A percentile compares a stretch with the other conserved stretches of the same genome.
phyloP scores from a whole-genome alignment of 2,329 filamentous ascomycete species.

The Massarina eburnea region DNA sequence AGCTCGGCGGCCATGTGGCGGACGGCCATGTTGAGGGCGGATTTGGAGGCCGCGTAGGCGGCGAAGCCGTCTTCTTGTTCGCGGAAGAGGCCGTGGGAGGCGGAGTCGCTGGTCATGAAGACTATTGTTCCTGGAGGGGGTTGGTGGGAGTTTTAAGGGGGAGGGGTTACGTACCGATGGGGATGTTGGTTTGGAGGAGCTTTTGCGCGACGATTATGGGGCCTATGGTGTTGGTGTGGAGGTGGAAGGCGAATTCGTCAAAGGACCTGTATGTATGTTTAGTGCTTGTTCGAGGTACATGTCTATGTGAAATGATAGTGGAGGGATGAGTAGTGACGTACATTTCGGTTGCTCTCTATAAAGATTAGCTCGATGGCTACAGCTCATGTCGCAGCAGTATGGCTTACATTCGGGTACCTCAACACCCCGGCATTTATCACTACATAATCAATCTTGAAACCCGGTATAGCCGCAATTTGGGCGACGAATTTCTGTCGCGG shows the following conservation, averaged over 20 bases:
- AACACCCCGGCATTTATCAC: slow-evolving; percentile 61
- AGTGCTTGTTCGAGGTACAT: slow-evolving; percentile 6
- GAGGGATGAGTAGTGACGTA: slow-evolving; percentile 35
- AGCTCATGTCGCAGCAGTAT: slow-evolving; percentile 7
- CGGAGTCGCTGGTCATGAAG: slow-evolving; percentile 61
- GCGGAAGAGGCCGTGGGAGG: slow-evolving; percentile 54
- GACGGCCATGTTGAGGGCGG: slow-evolving; percentile 59
- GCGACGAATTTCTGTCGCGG: slow-evolving; percentile 45
- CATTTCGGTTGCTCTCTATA: slow-evolving; percentile 55
- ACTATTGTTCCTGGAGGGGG: slow-evolving; percentile 50
- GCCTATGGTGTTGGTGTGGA: slow-evolving; percentile 61
- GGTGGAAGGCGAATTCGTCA: slow-evolving; percentile 56
- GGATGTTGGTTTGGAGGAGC: slow-evolving; percentile 51
- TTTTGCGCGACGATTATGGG: slow-evolving; percentile 60
- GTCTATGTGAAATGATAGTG: slow-evolving; percentile 13
- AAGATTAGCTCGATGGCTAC: slow-evolving; percentile 23
- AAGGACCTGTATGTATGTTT: slow-evolving; percentile 47
- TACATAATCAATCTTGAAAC: slow-evolving; percentile 54
- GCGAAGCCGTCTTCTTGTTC: slow-evolving; percentile 62
- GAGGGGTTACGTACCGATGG: too few relatives aligned
- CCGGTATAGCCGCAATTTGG: slow-evolving; percentile 43
- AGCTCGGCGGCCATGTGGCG: slow-evolving; percentile 60
- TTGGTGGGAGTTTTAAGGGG: too few relatives aligned
- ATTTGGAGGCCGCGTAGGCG: slow-evolving; percentile 60
- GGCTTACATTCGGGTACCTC: slow-evolving; percentile 58